phyloP scores from a whole-genome alignment of 2,329 filamentous ascomycete genomes.

The Fusarium scirpi region DNA sequence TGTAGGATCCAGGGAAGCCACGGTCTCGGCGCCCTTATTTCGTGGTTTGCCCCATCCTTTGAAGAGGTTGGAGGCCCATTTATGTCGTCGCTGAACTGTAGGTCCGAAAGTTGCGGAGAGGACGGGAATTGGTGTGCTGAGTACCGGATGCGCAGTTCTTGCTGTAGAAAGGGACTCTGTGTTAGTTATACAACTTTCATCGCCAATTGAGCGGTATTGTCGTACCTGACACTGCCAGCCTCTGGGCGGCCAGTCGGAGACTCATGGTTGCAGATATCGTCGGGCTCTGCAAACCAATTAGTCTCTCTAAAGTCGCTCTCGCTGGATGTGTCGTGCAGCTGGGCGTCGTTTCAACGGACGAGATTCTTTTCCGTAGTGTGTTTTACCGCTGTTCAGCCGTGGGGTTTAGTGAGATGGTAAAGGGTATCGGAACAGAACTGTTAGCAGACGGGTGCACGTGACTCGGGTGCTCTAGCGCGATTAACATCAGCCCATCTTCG shows the following conservation, averaged over 20 bases:
- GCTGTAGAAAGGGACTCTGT: slow-evolving; percentile 33
- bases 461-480: slow-evolving; percentile 48
- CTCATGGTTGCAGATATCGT: slow-evolving; percentile 65
- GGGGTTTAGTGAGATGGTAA: neutral
- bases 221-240: slow-evolving; percentile 71
- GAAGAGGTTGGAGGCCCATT: slow-evolving; percentile 58
- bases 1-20: slow-evolving; percentile 41
- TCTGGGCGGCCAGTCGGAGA: slow-evolving; percentile 71
- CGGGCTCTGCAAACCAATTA: slow-evolving; percentile 39
- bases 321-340: slow-evolving; percentile 30
- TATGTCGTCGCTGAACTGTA: slow-evolving; percentile 54
- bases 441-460: slow-evolving; percentile 34
- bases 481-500: slow-evolving; percentile 53
- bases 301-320: slow-evolving; percentile 35
- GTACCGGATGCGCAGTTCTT: slow-evolving; percentile 37
- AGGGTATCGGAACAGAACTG: slow-evolving; percentile 15
- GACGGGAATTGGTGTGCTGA: slow-evolving; percentile 33
- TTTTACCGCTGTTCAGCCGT: slow-evolving; percentile 46
- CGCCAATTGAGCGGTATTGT: slow-evolving; percentile 34
- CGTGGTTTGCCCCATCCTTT: slow-evolving; percentile 52
- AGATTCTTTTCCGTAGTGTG: slow-evolving; percentile 46
- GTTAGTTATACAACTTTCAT: slow-evolving; percentile 26
- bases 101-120: slow-evolving; percentile 31
- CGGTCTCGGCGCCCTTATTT: slow-evolving; percentile 50
- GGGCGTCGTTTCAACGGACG: slow-evolving; percentile 22